These are phyloP conservation scores for Colletotrichum brevisporum DNA, from an alignment of 2,329 filamentous ascomycete species.

Conservation along the genomic window DNA sequence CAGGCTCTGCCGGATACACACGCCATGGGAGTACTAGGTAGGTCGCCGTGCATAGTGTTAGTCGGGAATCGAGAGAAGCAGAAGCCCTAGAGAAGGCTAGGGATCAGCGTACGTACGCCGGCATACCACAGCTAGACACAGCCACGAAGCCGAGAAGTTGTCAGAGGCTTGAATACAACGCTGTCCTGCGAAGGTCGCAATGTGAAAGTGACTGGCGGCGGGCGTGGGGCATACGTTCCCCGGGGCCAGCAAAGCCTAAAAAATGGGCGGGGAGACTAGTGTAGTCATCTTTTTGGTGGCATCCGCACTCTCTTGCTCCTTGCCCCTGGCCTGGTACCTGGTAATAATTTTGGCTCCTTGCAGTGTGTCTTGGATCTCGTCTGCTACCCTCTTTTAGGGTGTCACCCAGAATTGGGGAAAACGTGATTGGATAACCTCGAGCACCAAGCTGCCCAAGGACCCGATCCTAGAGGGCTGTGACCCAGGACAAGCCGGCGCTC, in stretches of 20 bases:
- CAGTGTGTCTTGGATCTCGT: conserved; percentile 23
- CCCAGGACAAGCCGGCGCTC: conserved; percentile 20
- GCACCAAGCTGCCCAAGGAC: background rate
- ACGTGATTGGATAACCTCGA: conserved; percentile 27
- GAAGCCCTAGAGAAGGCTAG: conserved; percentile 3
- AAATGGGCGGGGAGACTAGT: conserved; percentile 30
- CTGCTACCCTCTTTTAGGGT: conserved; percentile 21
- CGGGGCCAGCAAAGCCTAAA: conserved; percentile 35
- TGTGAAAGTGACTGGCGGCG: conserved; percentile 2
- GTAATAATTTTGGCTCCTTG: conserved; percentile 24
- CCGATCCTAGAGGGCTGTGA: conserved; percentile 13
- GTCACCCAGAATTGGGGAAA: conserved; percentile 22
- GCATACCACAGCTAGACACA: conserved; percentile 30
- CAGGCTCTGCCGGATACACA: conserved; percentile 26
- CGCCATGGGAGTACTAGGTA: conserved; percentile 1
- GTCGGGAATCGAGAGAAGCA: background rate
- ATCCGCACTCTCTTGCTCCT: background rate
- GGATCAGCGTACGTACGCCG: conserved; percentile 27
- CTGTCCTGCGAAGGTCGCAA: conserved; percentile 10
- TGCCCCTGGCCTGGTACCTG: conserved; percentile 9
- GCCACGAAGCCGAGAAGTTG: conserved; percentile 31
- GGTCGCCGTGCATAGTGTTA: background rate
- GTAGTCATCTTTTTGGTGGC: conserved; percentile 11
- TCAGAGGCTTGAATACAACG: conserved; percentile 24
- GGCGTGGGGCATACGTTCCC: conserved; percentile 32